phyloP scores from a whole-genome alignment of 768 basidiomycete genomes.

The Rhizopogon roseolus region DNA sequence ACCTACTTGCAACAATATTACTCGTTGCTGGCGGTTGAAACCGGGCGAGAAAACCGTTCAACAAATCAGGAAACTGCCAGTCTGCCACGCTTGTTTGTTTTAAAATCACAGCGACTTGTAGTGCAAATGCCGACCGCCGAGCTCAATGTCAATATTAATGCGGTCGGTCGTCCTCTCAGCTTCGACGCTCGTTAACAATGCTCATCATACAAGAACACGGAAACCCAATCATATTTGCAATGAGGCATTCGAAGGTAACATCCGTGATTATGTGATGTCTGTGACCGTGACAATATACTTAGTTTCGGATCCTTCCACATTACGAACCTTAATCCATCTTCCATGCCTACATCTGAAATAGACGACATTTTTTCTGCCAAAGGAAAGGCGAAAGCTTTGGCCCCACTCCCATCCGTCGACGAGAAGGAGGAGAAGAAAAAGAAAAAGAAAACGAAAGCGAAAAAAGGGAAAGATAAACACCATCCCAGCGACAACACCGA shows the following conservation, averaged over 20 bases:
- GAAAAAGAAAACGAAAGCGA: no score
- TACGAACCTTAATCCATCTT: conserved; percentile 8
- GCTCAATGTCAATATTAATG: not conserved
- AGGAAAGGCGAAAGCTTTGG: conserved; percentile 27
- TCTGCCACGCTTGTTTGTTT: not conserved
- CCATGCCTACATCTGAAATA: conserved; percentile 67
- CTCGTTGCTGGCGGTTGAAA: not conserved
- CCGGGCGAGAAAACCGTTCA: not conserved
- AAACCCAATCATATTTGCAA: not conserved
- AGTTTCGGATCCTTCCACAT: conserved; percentile 6
- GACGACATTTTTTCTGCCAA: conserved; percentile 77
- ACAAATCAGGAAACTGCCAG: conserved; percentile 2
- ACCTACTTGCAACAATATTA: conserved; percentile 1
- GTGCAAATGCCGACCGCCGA: conserved; percentile 5
- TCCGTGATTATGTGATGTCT: not conserved
- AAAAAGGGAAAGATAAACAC: conserved; percentile 8
- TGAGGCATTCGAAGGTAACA: not conserved
- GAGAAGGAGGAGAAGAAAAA: conserved; percentile 43
- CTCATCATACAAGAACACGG: not conserved
- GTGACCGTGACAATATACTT: not conserved
- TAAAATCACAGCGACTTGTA: not conserved
- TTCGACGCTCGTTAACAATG: not conserved
- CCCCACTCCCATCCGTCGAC: conserved; percentile 23
- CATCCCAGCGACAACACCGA: not conserved
- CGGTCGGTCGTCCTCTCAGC: no score